Evolutionary conservation across 1,284 basidiomycete species (phyloP), one percentile per base, ranked within the genome.

Genomic region (Melampsora larici-populina): DNA sequence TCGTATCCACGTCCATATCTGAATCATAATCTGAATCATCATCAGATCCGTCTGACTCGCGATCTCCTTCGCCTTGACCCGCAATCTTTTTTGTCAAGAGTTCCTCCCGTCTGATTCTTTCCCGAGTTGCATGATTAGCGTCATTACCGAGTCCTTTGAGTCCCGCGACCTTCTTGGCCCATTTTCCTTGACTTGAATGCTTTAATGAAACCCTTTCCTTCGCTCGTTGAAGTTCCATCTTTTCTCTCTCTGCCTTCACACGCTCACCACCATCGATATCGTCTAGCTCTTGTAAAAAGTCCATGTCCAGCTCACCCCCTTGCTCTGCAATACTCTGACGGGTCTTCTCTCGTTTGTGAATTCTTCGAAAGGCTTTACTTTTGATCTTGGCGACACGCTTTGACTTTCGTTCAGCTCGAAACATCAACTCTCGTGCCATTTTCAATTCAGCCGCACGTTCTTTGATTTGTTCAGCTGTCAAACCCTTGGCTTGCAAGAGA

Each of bases 361-460:
- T 88, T 81, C 92, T 91, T 51, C 94, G 87, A 83, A 93, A 98
- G 3, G 93, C 89, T 85, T 96, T 97, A 84, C 90, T 92, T 87
- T 99, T 98, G 86, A 99, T 98, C 86, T 97, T 98, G 55, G 91
- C 89, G 11, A 97, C 87, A 15, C 95, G 89, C 82, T 92, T 93
- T 13, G 94, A 93, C 83, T 96, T 96, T 51, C 89, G 87, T 82
- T 99, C 95, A 0, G 93, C 93, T 4, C 95, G 89, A 86, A 97
- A 97, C 87, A 95, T 92, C 67, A 98, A 87, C 81, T 97, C 94
- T 43, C 96, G 89, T 1, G 89, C 89, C 33, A 97, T 87, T 79
- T 92, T 90, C 86, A 91, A 89, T 80, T 91, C 89, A 29, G 94
- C 88, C 79, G 91, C 90, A 9, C 65, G 65, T 75, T 75, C 65